A percentile compares a stretch with the other conserved stretches of the same genome.
Conservation (phyloP, 2,329 filamentous ascomycete genomes). For the Elsinoe arachidis region DNA sequence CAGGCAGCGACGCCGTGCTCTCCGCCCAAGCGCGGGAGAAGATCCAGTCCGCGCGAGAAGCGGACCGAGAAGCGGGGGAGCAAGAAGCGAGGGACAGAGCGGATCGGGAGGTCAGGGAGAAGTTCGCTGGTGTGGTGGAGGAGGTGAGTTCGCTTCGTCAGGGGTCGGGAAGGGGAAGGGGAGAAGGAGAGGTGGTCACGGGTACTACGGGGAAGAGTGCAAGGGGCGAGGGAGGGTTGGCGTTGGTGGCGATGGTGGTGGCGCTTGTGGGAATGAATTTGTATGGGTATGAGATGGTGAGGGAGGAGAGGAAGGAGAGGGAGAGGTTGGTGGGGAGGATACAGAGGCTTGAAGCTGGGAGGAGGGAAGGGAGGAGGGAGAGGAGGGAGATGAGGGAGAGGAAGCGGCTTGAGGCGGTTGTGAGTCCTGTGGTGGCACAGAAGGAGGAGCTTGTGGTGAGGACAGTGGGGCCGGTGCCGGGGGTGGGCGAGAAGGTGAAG, state of each 20-base stretch:
- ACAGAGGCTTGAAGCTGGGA: neutral
- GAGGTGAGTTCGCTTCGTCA: neutral
- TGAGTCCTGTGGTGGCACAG: neutral
- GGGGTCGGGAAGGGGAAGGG: neutral
- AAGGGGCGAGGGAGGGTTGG: neutral
- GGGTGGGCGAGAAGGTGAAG: neutral
- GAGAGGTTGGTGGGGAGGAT: constrained; percentile 3
- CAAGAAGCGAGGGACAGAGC: neutral
- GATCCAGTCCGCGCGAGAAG: neutral
- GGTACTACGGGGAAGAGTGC: neutral
- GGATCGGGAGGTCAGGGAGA: neutral
- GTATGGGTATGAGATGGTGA: constrained; percentile 12
- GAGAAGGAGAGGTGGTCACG: neutral
- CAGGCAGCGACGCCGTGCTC: neutral
- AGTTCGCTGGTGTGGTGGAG: neutral
- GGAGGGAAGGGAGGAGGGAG: neutral
- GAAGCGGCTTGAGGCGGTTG: neutral
- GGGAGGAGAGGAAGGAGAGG: constrained; percentile 10
- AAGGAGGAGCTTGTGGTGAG: neutral
- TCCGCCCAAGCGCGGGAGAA: neutral
- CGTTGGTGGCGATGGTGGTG: constrained; percentile 8
- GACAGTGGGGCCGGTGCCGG: neutral
- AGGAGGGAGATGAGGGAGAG: neutral
- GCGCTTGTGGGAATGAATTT: constrained; percentile 1
- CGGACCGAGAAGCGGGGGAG: neutral